phyloP scores from a whole-genome alignment of 2,329 filamentous ascomycete species.

The Alternaria sp. region DNA sequence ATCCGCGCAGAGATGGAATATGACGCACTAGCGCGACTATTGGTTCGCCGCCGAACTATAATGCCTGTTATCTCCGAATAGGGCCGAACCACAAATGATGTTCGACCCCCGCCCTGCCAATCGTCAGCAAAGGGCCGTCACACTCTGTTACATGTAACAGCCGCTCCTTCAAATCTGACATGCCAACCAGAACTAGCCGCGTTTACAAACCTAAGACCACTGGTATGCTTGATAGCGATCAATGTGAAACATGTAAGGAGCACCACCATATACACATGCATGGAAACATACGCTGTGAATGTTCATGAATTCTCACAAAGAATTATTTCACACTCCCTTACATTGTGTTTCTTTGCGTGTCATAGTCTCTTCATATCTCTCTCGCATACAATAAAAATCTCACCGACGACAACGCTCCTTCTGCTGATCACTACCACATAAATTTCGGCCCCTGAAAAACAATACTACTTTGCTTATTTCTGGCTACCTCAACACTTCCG shows the following conservation, averaged over 20 bases:
- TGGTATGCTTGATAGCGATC: neutral
- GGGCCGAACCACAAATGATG: slow-evolving; percentile 1
- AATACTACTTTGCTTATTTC: neutral
- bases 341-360: neutral
- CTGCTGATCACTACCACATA: neutral
- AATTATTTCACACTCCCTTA: neutral
- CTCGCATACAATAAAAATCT: neutral
- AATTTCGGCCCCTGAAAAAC: neutral
- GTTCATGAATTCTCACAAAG: neutral
- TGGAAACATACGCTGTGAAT: neutral
- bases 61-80: slow-evolving; percentile 2
- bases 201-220: neutral
- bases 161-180: neutral
- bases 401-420: neutral
- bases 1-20: neutral
- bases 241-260: neutral
- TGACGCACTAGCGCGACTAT: slow-evolving; percentile 12
- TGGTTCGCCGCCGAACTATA: neutral
- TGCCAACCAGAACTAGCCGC: neutral
- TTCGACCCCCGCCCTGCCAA: neutral
- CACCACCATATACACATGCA: neutral
- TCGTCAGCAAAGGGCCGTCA: neutral
- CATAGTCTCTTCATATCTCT: neutral
- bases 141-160: neutral
- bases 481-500: neutral